These are phyloP conservation scores for Russula ochroleuca DNA, from an alignment of 768 basidiomycete genomes.

Conservation along the genomic window DNA sequence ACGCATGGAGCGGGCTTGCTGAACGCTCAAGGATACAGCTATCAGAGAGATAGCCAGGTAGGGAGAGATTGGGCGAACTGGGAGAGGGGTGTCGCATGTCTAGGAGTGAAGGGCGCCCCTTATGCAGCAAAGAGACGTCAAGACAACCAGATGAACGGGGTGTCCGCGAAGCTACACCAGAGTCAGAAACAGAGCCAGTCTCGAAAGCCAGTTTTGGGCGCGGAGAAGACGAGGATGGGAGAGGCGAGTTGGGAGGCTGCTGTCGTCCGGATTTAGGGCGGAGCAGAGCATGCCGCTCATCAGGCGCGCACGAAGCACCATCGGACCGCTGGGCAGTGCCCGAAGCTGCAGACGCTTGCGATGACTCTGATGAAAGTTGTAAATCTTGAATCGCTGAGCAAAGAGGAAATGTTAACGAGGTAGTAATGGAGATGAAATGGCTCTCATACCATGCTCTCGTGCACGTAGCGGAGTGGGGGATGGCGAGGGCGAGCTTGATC, in stretches of 20 bases:
- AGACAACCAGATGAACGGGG: neutral
- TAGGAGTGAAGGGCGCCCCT: constrained; percentile 3
- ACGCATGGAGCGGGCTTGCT: constrained; percentile 19
- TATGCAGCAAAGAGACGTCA: neutral
- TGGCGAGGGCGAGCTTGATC: neutral
- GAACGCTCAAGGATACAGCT: constrained; percentile 17
- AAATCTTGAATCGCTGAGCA: constrained; percentile 7
- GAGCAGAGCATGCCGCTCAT: neutral
- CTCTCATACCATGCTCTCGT: constrained; percentile 9
- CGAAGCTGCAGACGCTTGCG: neutral
- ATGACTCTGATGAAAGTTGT: neutral
- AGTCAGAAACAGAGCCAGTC: constrained; percentile 23
- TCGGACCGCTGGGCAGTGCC: neutral
- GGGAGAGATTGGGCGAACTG: constrained; percentile 17
- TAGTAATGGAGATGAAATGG: neutral
- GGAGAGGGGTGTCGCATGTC: constrained; percentile 17
- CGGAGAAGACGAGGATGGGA: neutral
- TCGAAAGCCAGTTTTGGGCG: constrained; percentile 8
- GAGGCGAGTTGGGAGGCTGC: neutral
- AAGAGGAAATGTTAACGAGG: neutral
- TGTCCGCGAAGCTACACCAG: constrained; percentile 10
- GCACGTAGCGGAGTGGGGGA: neutral
- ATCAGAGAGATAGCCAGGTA: constrained; percentile 23
- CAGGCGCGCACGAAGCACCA: neutral
- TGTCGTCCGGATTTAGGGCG: neutral